phyloP scores from a whole-genome alignment of 805 yeast species.

The Yamadazyma ubonensis region DNA sequence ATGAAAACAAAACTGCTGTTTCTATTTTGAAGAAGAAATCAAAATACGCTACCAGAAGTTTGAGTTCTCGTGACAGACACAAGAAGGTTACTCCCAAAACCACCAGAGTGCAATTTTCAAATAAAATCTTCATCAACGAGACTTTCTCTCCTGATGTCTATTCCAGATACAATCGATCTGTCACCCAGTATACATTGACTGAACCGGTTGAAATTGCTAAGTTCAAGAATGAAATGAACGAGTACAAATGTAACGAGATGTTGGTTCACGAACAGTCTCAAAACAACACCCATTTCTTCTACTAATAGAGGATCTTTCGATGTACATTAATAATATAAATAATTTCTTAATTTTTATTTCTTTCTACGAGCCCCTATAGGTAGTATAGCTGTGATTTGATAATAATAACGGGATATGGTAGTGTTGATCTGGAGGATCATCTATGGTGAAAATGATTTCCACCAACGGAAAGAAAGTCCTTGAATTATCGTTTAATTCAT shows the following conservation, averaged over 20 bases:
- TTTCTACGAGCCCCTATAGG: slow-evolving; percentile 84
- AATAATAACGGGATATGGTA: slow-evolving; percentile 87
- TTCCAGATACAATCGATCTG: slow-evolving; percentile 52
- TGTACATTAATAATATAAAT: too few species aligned
- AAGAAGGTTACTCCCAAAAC: slow-evolving; percentile 1
- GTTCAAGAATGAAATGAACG: slow-evolving; percentile 64
- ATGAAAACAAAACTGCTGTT: slow-evolving; percentile 1
- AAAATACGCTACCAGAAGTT: slow-evolving; percentile 2
- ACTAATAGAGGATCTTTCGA: slow-evolving; percentile 23
- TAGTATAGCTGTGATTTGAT: slow-evolving; percentile 84
- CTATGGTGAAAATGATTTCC: slow-evolving; percentile 71
- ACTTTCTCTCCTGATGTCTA: slow-evolving; percentile 54
- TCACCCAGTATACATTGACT: slow-evolving; percentile 51
- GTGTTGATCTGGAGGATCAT: slow-evolving; percentile 69
- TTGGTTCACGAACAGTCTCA: slow-evolving; percentile 61
- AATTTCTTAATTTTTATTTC: too few species aligned
- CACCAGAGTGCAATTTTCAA: slow-evolving; percentile 46
- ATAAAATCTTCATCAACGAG: slow-evolving; percentile 47
- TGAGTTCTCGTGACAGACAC: slow-evolving; percentile 4
- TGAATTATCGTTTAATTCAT: slow-evolving; percentile 24
- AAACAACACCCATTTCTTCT: slow-evolving; percentile 64
- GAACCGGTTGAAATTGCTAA: slow-evolving; percentile 51
- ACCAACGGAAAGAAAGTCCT: slow-evolving; percentile 84
- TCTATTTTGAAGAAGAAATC: slow-evolving; percentile 17
- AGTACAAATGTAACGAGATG: slow-evolving; percentile 65